A percentile compares a stretch with the other conserved stretches of the same genome.
These are phyloP conservation scores for Talaromyces proteolyticus DNA, from an alignment of 495 filamentous ascomycete genomes.

Conservation along the genomic window DNA sequence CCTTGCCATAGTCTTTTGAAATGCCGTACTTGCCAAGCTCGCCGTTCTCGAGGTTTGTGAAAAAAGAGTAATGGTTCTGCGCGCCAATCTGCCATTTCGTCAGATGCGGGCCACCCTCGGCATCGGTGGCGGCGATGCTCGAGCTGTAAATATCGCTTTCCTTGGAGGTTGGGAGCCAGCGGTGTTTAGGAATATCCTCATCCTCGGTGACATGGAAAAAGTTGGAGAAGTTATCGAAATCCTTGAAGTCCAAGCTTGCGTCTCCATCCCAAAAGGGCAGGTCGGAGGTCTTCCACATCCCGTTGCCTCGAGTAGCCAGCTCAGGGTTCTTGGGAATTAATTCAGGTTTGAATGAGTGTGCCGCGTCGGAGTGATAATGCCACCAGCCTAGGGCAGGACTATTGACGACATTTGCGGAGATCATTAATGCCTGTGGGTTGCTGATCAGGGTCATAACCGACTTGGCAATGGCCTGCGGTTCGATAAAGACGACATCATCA, in stretches of 20 bases:
- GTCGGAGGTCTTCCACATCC: constrained; percentile 11
- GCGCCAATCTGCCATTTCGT: constrained; percentile 41
- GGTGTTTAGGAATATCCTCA: constrained; percentile 7
- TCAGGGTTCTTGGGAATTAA: constrained; percentile 10
- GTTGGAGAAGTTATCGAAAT: constrained; percentile 5
- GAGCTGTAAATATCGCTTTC: constrained; percentile 1
- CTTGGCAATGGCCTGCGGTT: constrained; percentile 30
- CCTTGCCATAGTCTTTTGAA: constrained; percentile 24
- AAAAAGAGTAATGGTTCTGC: constrained; percentile 42
- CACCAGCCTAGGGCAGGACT: constrained; percentile 27
- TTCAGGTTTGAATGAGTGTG: constrained; percentile 32
- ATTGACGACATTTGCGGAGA: constrained; percentile 39
- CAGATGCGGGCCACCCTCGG: constrained; percentile 26
- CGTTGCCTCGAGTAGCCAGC: constrained; percentile 3
- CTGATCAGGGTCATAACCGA: constrained; percentile 30
- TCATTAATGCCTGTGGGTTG: constrained; percentile 27
- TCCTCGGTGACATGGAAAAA: constrained; percentile 1
- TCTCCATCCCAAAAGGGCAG: constrained; percentile 10
- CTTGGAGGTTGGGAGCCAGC: constrained; percentile 6
- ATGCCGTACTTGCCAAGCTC: constrained; percentile 27
- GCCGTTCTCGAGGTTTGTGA: constrained; percentile 37
- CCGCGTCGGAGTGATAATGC: constrained; percentile 29
- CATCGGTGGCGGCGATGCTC: constrained; percentile 5
- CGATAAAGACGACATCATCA: constrained; percentile 37
- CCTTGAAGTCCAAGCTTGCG: not conserved